Base-by-base conservation (phyloP, 2,329 filamentous ascomycete species). In the Chaetothyriales sp. region DNA sequence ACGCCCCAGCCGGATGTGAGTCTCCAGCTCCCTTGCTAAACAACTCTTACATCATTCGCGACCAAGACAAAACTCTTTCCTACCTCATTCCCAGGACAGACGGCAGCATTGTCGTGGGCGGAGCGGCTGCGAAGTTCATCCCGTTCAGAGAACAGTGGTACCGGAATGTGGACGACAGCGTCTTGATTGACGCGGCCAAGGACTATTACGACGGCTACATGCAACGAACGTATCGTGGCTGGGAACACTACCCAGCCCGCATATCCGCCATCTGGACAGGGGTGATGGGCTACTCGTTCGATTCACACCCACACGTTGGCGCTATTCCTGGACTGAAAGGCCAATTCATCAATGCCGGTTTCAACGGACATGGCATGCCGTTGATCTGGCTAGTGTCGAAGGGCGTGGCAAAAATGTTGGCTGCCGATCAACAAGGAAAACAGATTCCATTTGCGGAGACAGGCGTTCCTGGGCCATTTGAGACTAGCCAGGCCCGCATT, bases 311-410 rank as follows among this genome's bases (percentile, higher is more conserved):
- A 0, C 71, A 75, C 58, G 65, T 83, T 49, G 78, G 78, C 0
- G 56, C 64, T 3, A 68, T 71, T 48, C 73, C 72, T 1, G 66
- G 63, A 1, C 63, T 64, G 49, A 56, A 65, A 4, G 69, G 71
- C 0, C 61, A 83, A 25, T 81, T 76, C 70, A 67, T 80, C 1
- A 70, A 73, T 37, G 77, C 76, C 3, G 73, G 77, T 8, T 83
- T 83, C 56, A 81, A 82, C 58, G 81, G 81, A 1, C 78, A 83
- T 62, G 79, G 80, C 0, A 83, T 83, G 81, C 80, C 79, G 1
- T 64, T 79, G 37, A 78, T 78, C 51, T 77, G 69, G 18, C 62
- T 72, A 0, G 61, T 65, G 3, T 67, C 67, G 5, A 68, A 70
- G 56, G 80, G 77, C 0, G 57, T 85, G 51, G 75, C 74, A 1